Percentiles rank a stretch among this genome's conserved stretches.
phyloP scores from a whole-genome alignment of 2,329 filamentous ascomycete species.

The Rhinocladiella similis region DNA sequence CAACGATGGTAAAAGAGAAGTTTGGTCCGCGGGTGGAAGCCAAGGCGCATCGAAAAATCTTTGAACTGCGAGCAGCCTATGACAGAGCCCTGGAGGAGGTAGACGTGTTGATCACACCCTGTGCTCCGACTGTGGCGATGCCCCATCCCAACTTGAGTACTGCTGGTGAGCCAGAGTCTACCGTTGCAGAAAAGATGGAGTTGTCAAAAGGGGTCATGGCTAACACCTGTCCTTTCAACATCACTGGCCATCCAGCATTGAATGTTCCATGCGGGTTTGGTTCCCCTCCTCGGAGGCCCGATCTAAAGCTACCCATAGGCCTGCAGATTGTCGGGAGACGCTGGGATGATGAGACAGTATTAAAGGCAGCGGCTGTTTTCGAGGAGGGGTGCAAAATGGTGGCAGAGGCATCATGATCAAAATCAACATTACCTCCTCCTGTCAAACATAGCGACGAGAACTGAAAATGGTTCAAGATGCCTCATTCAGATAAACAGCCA shows the following conservation, averaged over 20 bases:
- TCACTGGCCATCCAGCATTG: conserved; percentile 58
- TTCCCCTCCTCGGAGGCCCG: no score
- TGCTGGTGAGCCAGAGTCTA: conserved; percentile 27
- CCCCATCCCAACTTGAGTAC: conserved; percentile 36
- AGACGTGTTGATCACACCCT: conserved; percentile 51
- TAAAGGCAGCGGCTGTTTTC: no score
- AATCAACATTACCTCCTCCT: no score
- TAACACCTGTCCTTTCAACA: conserved; percentile 60
- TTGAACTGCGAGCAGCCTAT: conserved; percentile 49
- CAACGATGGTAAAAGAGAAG: conserved; percentile 30
- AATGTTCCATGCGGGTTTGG: conserved; percentile 53
- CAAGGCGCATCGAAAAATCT: conserved; percentile 48
- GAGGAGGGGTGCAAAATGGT: no score
- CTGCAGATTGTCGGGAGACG: no score
- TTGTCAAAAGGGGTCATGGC: conserved; percentile 53
- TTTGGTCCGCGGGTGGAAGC: conserved; percentile 36
- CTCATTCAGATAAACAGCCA: no score
- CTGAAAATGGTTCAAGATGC: no score
- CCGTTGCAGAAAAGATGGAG: conserved; percentile 41
- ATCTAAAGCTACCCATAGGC: no score
- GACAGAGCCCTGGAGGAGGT: conserved; percentile 42
- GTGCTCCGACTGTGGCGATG: conserved; percentile 45
- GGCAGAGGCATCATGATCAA: no score
- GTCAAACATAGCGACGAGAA: no score
- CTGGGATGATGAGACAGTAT: no score